A percentile compares a stretch with the other conserved stretches of the same genome.
Evolutionary conservation across 176 grass and related monocot genomes (phyloP).

Genomic region (maize (Zea mays)): DNA sequence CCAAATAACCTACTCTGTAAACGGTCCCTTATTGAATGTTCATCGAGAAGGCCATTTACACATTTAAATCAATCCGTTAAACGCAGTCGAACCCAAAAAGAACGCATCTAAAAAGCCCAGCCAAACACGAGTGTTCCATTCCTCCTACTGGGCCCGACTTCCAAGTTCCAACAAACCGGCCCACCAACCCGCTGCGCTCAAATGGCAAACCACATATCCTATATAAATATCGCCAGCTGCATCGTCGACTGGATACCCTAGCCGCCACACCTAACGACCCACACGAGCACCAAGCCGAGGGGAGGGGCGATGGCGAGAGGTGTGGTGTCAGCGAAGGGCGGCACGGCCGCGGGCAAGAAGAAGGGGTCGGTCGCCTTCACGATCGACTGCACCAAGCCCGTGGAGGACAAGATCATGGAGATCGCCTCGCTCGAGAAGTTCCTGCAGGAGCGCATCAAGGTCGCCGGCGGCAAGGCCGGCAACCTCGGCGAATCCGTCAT

Average conservation of each 20-base stretch:
- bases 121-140: not conserved
- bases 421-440: constrained; percentile 96
- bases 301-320: constrained; percentile 48
- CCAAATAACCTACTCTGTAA: too few relatives aligned
- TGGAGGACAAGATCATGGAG: constrained; percentile 96
- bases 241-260: constrained; percentile 42
- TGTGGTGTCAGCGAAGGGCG: constrained; percentile 40
- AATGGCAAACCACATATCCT: constrained; percentile 42
- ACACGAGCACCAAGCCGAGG: constrained; percentile 19
- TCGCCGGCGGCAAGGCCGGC: constrained; percentile 84
- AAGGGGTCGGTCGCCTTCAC: constrained; percentile 72
- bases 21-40: too few relatives aligned
- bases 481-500: constrained; percentile 72
- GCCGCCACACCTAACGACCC: constrained; percentile 26
- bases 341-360: constrained; percentile 59
- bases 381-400: constrained; percentile 88
- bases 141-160: too few relatives aligned
- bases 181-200: not conserved
- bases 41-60: too few relatives aligned
- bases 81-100: not conserved
- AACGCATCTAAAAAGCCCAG: not conserved
- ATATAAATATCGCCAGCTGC: constrained; percentile 28
- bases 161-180: not conserved
- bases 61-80: too few relatives aligned
- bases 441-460: constrained; percentile 92